Evolutionary conservation across 2,329 filamentous ascomycete genomes (phyloP), one percentile per base, ranked within the genome.

Genomic region (Talaromyces sp.): DNA sequence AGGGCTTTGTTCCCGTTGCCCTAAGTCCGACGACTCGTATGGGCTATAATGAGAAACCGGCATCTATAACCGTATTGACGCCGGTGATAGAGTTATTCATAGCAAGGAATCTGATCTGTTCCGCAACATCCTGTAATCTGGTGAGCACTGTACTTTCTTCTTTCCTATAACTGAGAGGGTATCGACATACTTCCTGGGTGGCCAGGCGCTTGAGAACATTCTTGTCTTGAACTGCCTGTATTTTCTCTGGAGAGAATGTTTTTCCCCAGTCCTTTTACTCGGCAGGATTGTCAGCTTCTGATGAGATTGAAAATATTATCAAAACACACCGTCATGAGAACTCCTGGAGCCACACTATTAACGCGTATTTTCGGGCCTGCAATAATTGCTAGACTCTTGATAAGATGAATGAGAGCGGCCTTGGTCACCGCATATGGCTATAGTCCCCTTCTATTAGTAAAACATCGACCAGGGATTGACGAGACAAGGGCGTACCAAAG

Each of bases 401-500:
- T 34, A n/a, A 58, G 53, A 15, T 58, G 29, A 15, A 58, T 58
- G 8, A 58, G 31, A 19, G 53, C 53, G 15, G 53, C 53, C 29
- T 58, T 58, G 19, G 53, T 58, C 15, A 58, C 53, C 2, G 53
- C 53, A 8, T 58, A 58, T 19, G 53, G 53, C 53, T 43, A 43
- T 8, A 43, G 1, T 43, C n/a, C 17, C 7, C 5, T 10, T 43
- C 40, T 43, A n/a, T 43, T 19, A 43, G 7, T 43, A 10, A 19
- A 19, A 43, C n/a, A 7, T 43, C 6, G 2, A 43, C n/a, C 17
- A 6, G 2, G 7, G 1, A 43, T 19, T 10, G 1, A 19, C 17
- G 19, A 43, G n/a, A 10, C 15, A n/a, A 34, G 4, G 4, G 34
- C 17, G 58, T 15, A 67, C 66, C 69, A 89, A 73, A 2, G 84